Evolutionary conservation across 2,329 filamentous ascomycete genomes (phyloP), one percentile per base, ranked within the genome.

Genomic region (Coleophoma crateriformis): DNA sequence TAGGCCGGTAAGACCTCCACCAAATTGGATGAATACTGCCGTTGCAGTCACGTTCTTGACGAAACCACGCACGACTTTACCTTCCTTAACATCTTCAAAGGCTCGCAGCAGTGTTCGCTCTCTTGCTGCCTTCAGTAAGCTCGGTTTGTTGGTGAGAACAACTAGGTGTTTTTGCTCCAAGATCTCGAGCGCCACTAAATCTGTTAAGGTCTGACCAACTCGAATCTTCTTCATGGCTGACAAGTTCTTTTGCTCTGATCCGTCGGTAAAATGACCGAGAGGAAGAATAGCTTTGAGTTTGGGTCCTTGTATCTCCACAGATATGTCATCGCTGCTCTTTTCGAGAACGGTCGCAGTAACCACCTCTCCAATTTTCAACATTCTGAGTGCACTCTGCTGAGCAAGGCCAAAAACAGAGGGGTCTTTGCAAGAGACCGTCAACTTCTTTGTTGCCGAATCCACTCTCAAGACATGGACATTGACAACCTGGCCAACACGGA

Each of bases 371-470:
- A 88, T 72, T 52, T 83, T 77, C 19, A 97, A 74, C 38, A 81
- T 80, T 62, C 87, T 84, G 59, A 95, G 82, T 1, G 87, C 87
- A 51, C 82, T 80, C 62, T 94, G 88, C 62, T 88, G 87, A 37
- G 88, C 84, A 17, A 82, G 61, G 10, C 87, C 87, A 60, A 94
- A 89, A 0, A 82, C 81, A 22, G 84, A 81, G 8, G 88, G 88
- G 58, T 96, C 90, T 68, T 95, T 96, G 77, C 94, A 99, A 17
- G 92, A 95, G 4, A 99, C 88, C 35, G 89, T 81, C 56, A 99
- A 79, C 57, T 87, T 85, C 53, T 78, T 76, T 37, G 79, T 74
- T 50, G 86, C 82, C 1, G 83, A 73, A 58, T 95, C 84, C 45
- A 96, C 82, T 45, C 85, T 87, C 33, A 96, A 69, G n/a, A 95